Evolutionary conservation across 345 rosid genomes (phyloP).

Genomic region (Crucihimalaya himalaica): DNA sequence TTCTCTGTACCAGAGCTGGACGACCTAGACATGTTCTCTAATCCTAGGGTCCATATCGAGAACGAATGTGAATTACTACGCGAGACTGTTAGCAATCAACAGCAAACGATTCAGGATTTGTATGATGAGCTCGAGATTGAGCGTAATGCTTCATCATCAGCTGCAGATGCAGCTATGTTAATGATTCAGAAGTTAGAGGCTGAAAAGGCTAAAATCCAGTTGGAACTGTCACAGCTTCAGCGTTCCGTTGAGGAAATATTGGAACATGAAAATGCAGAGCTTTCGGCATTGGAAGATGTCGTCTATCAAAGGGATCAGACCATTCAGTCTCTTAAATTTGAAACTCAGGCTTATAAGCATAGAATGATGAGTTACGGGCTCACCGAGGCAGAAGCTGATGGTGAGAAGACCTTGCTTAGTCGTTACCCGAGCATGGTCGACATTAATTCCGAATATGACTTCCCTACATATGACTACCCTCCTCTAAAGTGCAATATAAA

Average conservation of each 20-base stretch:
- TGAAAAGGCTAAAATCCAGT: conserved; percentile 75
- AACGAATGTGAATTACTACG: conserved; percentile 77
- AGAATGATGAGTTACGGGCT: conserved; percentile 93
- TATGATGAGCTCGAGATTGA: conserved; percentile 88
- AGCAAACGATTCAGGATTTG: conserved; percentile 65
- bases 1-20: conserved; percentile 57
- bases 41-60: conserved; percentile 73
- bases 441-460: conserved; percentile 47
- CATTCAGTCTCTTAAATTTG: conserved; percentile 72
- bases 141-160: conserved; percentile 74
- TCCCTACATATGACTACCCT: conserved; percentile 63
- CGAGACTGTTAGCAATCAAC: conserved; percentile 74
- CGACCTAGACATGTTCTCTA: conserved; percentile 30
- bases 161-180: conserved; percentile 82
- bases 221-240: conserved; percentile 74
- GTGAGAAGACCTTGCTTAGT: conserved; percentile 47
- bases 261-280: conserved; percentile 73
- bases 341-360: conserved; percentile 89
- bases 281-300: conserved; percentile 63
- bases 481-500: conserved; percentile 73
- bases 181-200: conserved; percentile 83
- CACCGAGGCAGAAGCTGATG: conserved; percentile 75
- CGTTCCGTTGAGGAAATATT: conserved; percentile 78
- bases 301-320: conserved; percentile 76
- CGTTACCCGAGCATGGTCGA: conserved; percentile 49